These are phyloP conservation scores for Hirsutella thompsonii DNA, from an alignment of 2,329 filamentous ascomycete genomes.

Conservation along the genomic window DNA sequence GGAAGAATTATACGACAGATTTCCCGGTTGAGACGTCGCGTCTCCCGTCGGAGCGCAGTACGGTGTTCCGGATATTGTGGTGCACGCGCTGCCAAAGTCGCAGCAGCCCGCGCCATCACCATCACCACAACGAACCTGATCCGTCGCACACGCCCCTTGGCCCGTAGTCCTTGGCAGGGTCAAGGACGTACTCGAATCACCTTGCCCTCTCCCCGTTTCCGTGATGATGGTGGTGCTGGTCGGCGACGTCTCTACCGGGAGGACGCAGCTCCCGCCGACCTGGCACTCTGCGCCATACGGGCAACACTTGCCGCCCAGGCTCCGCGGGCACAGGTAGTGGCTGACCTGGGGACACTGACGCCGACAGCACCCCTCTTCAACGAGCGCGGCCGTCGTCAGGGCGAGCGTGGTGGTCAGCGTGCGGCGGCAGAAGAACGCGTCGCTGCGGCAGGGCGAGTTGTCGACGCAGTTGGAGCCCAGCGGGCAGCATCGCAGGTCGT, in stretches of 20 bases:
- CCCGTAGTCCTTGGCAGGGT: conserved; percentile 6
- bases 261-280: conserved; percentile 19
- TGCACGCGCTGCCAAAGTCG: conserved; percentile 28
- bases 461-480: conserved; percentile 26
- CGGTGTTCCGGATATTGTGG: conserved; percentile 19
- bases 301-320: conserved; percentile 37
- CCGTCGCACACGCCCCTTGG: conserved; percentile 24
- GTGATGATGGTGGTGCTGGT: conserved; percentile 7
- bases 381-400: conserved; percentile 5
- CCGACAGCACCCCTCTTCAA: conserved; percentile 21
- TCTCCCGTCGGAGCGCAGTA: conserved; percentile 23
- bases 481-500: conserved; percentile 25
- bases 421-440: conserved; percentile 19
- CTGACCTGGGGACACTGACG: conserved; percentile 26
- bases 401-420: conserved; percentile 11
- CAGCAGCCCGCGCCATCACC: conserved; percentile 39
- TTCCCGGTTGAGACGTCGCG: conserved; percentile 14
- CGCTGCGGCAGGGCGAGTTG: conserved; percentile 21
- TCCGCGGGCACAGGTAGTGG: conserved; percentile 29
- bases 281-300: conserved; percentile 29
- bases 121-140: conserved; percentile 31
- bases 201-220: too few relatives aligned
- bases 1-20: conserved; percentile 3
- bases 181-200: too few relatives aligned
- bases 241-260: conserved; percentile 15